A percentile compares a stretch with the other conserved stretches of the same genome.
phyloP scores from a whole-genome alignment of 768 basidiomycete species.

The Rubroboletus pulcherrimus region DNA sequence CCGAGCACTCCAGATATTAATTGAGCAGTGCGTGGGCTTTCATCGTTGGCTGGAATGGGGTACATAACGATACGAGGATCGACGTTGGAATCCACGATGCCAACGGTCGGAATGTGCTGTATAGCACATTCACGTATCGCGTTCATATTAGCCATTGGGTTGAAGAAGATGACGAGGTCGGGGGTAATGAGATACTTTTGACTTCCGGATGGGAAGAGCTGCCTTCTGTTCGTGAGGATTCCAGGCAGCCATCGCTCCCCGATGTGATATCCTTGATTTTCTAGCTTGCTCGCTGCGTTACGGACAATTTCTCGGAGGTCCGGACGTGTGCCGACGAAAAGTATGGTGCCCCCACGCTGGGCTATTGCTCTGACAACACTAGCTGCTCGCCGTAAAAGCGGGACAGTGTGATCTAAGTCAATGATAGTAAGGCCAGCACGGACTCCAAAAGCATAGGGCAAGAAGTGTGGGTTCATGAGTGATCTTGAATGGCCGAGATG shows the following conservation, averaged over 20 bases:
- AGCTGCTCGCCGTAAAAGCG: conserved; percentile 86
- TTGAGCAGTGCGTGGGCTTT: conserved; percentile 87
- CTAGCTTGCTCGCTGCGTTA: conserved; percentile 77
- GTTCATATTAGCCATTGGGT: conserved; percentile 78
- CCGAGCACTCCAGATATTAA: conserved; percentile 87
- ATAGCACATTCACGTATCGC: conserved; percentile 90
- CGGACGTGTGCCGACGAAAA: conserved; percentile 87
- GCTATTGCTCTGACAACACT: conserved; percentile 82
- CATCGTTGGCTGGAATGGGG: conserved; percentile 98
- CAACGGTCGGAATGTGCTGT: conserved; percentile 89
- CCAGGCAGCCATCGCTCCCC: conserved; percentile 92
- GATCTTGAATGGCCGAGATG: conserved; percentile 87
- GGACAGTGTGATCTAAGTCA: conserved; percentile 91
- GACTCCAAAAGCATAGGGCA: conserved; percentile 89
- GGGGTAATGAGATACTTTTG: conserved; percentile 60
- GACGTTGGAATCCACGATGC: conserved; percentile 90
- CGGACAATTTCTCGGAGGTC: conserved; percentile 72
- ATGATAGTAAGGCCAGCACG: conserved; percentile 90
- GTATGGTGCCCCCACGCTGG: conserved; percentile 73
- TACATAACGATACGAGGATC: conserved; percentile 98
- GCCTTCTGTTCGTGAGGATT: conserved; percentile 83
- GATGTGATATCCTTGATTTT: conserved; percentile 77
- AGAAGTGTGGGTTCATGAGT: conserved; percentile 85
- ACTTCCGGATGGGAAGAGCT: conserved; percentile 65
- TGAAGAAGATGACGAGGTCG: conserved; percentile 88